Evolutionary conservation across 257 asterid species (phyloP).

Genomic region (Scutellaria baicalensis): DNA sequence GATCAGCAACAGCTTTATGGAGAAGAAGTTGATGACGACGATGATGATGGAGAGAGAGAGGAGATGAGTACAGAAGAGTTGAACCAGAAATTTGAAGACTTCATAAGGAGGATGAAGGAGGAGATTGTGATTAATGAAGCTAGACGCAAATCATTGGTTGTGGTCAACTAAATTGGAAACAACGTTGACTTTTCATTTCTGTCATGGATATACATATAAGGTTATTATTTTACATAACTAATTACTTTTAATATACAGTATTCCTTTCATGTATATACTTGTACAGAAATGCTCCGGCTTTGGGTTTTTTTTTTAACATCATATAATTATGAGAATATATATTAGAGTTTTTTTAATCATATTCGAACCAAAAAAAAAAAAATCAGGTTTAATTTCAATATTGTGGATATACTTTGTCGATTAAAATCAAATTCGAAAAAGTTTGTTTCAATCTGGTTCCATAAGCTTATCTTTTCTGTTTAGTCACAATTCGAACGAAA

Average conservation of each 20-base stretch:
- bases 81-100: constrained; percentile 39
- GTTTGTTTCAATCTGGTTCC: too few species aligned
- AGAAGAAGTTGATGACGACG: background rate
- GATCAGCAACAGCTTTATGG: background rate
- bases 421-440: too few species aligned
- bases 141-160: constrained; percentile 1
- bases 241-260: background rate
- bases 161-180: background rate
- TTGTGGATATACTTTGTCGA: too few species aligned
- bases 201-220: background rate
- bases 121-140: constrained; percentile 28
- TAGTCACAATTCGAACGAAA: too few species aligned
- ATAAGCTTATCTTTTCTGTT: too few species aligned
- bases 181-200: background rate
- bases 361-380: too few species aligned
- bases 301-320: too few species aligned
- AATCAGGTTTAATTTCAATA: too few species aligned
- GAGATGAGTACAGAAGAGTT: constrained; percentile 30
- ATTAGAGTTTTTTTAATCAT: too few species aligned
- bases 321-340: too few species aligned
- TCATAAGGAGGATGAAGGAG: constrained; percentile 42
- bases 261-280: too few species aligned
- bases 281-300: too few species aligned
- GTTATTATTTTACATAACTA: background rate
- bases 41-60: background rate